Evolutionary conservation across 805 yeast species (phyloP).

Genomic region (Starmera dryadoides): DNA sequence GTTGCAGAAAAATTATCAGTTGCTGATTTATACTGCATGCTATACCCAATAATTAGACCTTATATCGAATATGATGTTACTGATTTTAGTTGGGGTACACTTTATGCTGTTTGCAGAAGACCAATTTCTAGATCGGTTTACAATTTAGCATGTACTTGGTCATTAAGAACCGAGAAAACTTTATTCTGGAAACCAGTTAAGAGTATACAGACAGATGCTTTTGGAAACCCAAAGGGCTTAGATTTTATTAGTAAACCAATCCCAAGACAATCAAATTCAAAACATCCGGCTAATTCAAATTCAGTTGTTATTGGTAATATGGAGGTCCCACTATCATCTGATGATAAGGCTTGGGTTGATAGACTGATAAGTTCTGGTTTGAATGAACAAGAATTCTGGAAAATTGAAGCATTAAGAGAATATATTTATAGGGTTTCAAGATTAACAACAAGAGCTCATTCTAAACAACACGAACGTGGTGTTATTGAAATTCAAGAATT

Average conservation of each 20-base stretch:
- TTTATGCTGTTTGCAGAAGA: conserved; percentile 59
- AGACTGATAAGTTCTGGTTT: conserved; percentile 70
- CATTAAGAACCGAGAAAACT: conserved; percentile 53
- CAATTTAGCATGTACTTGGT: conserved; percentile 65
- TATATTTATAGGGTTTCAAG: conserved; percentile 57
- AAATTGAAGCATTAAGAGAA: conserved; percentile 61
- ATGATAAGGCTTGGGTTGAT: conserved; percentile 68
- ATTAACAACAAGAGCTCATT: conserved; percentile 26
- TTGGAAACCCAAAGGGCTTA: conserved; percentile 33
- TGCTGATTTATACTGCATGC: conserved; percentile 78
- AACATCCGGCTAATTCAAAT: conserved; percentile 4
- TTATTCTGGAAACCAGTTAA: conserved; percentile 70
- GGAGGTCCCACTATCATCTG: conserved; percentile 50
- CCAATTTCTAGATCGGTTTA: conserved; percentile 64
- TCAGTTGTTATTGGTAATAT: conserved; percentile 31
- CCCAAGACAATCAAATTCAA: conserved; percentile 5
- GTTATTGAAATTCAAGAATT: conserved; percentile 22
- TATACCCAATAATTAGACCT: conserved; percentile 74
- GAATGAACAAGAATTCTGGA: conserved; percentile 72
- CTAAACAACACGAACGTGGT: conserved; percentile 7
- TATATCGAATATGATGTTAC: conserved; percentile 72
- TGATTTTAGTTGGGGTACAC: conserved; percentile 55
- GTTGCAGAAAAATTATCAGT: conserved; percentile 55
- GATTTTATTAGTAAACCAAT: conserved; percentile 23
- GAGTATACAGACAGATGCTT: conserved; percentile 29